These are phyloP conservation scores for Mycena crocata DNA, from an alignment of 768 basidiomycete genomes.

Conservation along the genomic window DNA sequence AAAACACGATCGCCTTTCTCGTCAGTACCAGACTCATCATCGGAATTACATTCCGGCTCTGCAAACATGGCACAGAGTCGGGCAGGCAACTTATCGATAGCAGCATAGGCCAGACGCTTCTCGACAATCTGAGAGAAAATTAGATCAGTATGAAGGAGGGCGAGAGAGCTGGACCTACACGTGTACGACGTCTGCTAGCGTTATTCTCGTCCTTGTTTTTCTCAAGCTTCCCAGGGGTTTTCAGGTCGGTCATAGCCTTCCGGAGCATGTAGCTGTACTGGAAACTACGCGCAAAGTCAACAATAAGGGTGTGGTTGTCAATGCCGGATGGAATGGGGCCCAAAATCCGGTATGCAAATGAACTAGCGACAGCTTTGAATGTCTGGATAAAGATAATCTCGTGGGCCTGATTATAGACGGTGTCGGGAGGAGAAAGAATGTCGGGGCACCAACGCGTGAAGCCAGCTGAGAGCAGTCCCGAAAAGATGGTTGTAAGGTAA, in stretches of 20 bases:
- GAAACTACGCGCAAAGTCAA: neutral
- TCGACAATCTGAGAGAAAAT: neutral
- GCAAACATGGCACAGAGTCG: neutral
- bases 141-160: neutral
- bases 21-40: conserved; percentile 10
- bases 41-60: conserved; percentile 1
- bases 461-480: neutral
- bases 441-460: conserved; percentile 1
- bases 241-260: neutral
- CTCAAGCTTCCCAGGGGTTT: neutral
- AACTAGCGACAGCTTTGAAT: neutral
- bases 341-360: neutral
- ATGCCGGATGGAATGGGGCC: neutral
- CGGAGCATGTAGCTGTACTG: neutral
- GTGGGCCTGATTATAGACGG: conserved; percentile 2
- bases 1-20: neutral
- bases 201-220: neutral
- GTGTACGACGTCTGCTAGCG: neutral
- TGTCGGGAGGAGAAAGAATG: neutral
- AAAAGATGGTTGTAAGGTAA: neutral
- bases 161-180: neutral
- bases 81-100: conserved; percentile 3
- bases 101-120: neutral
- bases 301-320: neutral
- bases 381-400: neutral